phyloP scores from a whole-genome alignment of 2,329 filamentous ascomycete genomes.

The Annulohypoxylon truncatum region DNA sequence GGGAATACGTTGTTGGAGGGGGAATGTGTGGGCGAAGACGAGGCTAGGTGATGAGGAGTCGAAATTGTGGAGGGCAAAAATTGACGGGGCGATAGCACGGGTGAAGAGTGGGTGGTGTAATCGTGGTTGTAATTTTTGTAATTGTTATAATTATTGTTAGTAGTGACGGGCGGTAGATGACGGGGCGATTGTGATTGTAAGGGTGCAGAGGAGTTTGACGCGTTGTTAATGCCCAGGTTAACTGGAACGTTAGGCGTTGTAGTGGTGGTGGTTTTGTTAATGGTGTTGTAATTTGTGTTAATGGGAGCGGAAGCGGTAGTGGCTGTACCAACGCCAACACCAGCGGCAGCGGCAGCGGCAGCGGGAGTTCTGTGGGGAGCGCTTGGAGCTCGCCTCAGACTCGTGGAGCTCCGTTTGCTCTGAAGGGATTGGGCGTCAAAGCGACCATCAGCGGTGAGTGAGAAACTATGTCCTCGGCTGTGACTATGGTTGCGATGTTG shows the following conservation, averaged over 20 bases:
- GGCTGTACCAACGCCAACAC: slow-evolving; percentile 19
- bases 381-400: slow-evolving; percentile 70
- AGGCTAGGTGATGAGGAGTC: slow-evolving; percentile 45
- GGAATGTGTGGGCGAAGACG: slow-evolving; percentile 27
- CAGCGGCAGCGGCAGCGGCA: slow-evolving; percentile 5
- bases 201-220: slow-evolving; percentile 57
- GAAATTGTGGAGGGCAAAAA: slow-evolving; percentile 57
- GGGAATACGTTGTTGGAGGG: slow-evolving; percentile 24
- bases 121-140: slow-evolving; percentile 32
- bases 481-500: slow-evolving; percentile 56
- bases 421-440: slow-evolving; percentile 68
- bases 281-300: slow-evolving; percentile 48
- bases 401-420: slow-evolving; percentile 73
- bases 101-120: slow-evolving; percentile 54
- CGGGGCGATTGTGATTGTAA: slow-evolving; percentile 60
- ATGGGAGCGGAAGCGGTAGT: slow-evolving; percentile 37
- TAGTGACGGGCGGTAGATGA: slow-evolving; percentile 52
- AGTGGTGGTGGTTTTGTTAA: slow-evolving; percentile 51
- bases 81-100: slow-evolving; percentile 59
- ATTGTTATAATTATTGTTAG: slow-evolving; percentile 29
- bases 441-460: slow-evolving; percentile 61
- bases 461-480: slow-evolving; percentile 57
- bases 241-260: slow-evolving; percentile 6
- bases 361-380: slow-evolving; percentile 57
- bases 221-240: slow-evolving; percentile 51